Evolutionary conservation across 1,284 basidiomycete species (phyloP), one percentile per base, ranked within the genome.

Genomic region (Amylostereum chailletii): DNA sequence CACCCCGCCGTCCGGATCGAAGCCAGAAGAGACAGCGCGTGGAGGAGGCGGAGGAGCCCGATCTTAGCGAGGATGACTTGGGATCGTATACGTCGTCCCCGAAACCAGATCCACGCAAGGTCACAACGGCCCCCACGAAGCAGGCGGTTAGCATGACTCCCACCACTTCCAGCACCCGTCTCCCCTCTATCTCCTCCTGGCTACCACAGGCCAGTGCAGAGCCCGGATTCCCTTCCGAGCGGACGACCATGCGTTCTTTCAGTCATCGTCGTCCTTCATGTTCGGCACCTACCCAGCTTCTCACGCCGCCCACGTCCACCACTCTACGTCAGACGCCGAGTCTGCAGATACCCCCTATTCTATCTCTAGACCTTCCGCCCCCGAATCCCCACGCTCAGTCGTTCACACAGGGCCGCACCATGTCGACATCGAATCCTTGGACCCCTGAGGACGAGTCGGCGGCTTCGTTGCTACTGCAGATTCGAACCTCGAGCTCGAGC

Each of bases 361-460:
- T 55, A 42, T 47, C 50, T 8, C 50, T 59, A 26, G 51, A 53
- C 34, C 54, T 55, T 26, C 54, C 47, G 6, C 32, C 51, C 11
- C 55, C 55, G 5, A 53, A 42, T 34, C 33, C 53, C 11, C 36
- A 45, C 10, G 6, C 41, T 26, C 39, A 38, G 45, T 53, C 41
- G 36, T 26, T 36, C n/a, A 1, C 34, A 34, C 3, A 9, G 30
- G 29, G 46, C 34, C 40, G 49, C 41, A 34, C 55, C 34, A 34
- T 44, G 40, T 57, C 57, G 10, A 57, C 37, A 54, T 68, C 66
- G 34, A 70, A 69, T n/a, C 56, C 63, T 40, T 72, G 75, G 58
- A 79, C 83, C 5, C 76, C 79, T 0, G 84, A 86, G 51, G 84
- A 87, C 57, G 81, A 86, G 65, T 74, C 71, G 0, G 81, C 81